Evolutionary conservation across 2,329 filamentous ascomycete species (phyloP), one percentile per base, ranked within the genome.

Genomic region (Thelonectria olida): DNA sequence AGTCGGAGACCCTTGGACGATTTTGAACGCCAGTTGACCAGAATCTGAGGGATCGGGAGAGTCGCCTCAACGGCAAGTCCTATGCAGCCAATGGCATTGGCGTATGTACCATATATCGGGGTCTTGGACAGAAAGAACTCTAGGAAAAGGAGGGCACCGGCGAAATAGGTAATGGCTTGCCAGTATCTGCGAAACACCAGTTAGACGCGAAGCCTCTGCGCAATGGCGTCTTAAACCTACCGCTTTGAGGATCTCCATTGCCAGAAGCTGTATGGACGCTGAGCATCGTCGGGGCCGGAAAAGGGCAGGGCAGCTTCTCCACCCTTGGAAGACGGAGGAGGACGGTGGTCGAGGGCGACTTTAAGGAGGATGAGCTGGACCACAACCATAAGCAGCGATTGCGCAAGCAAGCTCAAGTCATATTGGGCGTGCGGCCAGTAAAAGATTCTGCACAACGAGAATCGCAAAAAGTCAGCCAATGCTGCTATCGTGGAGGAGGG

Each of bases 1-100:
- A 93, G 73, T 15, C 92, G 85, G 77, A 96, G 93, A 6, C 92
- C 92, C 75, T 88, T 90, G 80, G 90, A 93, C 2, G 91, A 92
- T 61, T 85, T 82, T 5, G 86, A 84, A 31, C 85, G 84, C 64
- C 85, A 82, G 74, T 96, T 96, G 42, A 90, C 80, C 49, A 92
- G 73, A 27, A 96, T 89, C 77, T 96, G 92, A 1, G 92, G 92
- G 10, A 96, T 81, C 4, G 92, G 92, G 23, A 96, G 85, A n/a
- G 88, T 91, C 7, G 92, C 92, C 77, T 96, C 92, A 57, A 95
- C 86, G 4, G 88, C 85, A 13, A 96, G 85, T 4, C 92, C 92
- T n/a, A 93, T 75, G 74, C 89, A 90, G 60, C 92, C 92, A 58
- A 93, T 86, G 10, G 90, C 66, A 6, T 81, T 78, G 2, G 90